These are phyloP conservation scores for Cicer cuneatum DNA, from an alignment of 306 rosid genomes.

Conservation along the genomic window DNA sequence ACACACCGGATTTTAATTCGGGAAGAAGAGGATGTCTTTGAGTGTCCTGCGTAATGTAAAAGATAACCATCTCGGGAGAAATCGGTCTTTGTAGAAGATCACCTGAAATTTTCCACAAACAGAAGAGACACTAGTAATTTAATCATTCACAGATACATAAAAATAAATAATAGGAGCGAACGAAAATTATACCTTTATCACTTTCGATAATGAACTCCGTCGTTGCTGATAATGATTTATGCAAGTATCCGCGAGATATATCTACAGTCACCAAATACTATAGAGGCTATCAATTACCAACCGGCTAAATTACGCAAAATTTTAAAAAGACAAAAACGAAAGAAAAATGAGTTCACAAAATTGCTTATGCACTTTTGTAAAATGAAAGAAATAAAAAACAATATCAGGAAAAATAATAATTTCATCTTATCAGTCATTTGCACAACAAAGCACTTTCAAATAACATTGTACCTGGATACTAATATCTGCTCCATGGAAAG, in stretches of 20 bases:
- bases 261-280: constrained; percentile 86
- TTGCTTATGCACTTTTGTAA: constrained; percentile 1
- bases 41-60: constrained; percentile 95
- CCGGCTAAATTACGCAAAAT: constrained; percentile 29
- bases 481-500: constrained; percentile 89
- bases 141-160: constrained; percentile 23
- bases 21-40: constrained; percentile 93
- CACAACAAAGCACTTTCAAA: constrained; percentile 28
- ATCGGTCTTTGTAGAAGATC: constrained; percentile 74
- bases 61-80: constrained; percentile 79
- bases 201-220: constrained; percentile 84
- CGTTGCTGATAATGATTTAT: constrained; percentile 82
- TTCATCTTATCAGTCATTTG: constrained; percentile 16
- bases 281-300: constrained; percentile 54
- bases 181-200: constrained; percentile 64
- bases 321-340: neutral
- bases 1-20: constrained; percentile 82
- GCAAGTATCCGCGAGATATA: constrained; percentile 81
- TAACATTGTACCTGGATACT: constrained; percentile 74
- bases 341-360: constrained; percentile 1
- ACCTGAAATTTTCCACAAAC: constrained; percentile 52
- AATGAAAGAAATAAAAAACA: neutral
- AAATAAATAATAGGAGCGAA: constrained; percentile 18
- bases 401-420: constrained; percentile 1
- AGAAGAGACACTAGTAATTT: constrained; percentile 3